Evolutionary conservation across 345 rosid genomes (phyloP), one percentile per base, ranked within the genome.

Genomic region (Heritiera littoralis): DNA sequence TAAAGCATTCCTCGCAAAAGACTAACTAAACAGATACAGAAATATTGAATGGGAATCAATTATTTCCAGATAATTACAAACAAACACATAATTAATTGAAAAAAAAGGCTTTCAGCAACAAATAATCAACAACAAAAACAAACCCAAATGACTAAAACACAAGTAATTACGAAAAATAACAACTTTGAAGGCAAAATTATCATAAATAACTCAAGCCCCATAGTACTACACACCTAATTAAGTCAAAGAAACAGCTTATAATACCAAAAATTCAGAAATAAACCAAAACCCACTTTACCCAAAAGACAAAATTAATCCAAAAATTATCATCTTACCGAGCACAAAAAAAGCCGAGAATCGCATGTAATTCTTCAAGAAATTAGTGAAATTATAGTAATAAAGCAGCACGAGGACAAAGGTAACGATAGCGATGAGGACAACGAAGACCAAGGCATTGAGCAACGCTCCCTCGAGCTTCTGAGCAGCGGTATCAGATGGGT

Each of bases 261-360:
- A 32, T 35, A 75, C 30, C 17, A 82, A 82, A 80, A 70, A 73
- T 72, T 48, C 61, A 48, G 4, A 72, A 23, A 60, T 1, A 71
- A 76, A 5, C 65, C 45, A 7, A 35, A 11, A 17, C 59, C 40
- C 14, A 63, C 23, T 54, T 51, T 17, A 20, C 18, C 9, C 5
- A 45, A 1, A 68, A 64, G 15, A n/a, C 23, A 38, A 48, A 51
- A 55, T 11, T 13, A 68, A 35, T 6, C 61, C 40, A 56, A 40
- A 54, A 32, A 2, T 7, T 30, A 17, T 20, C 13, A 46, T 68
- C 30, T 30, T 77, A 92, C 97, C 97, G 0, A 96, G 78, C 35
- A 92, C 94, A 80, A 91, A 88, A 81, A 96, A 96, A 60, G 95
- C 89, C 35, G 99, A 96, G 91, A 96, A 96, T 72, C 95, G 93